phyloP scores from a whole-genome alignment of 345 rosid genomes.

The Erysimum cheiranthoides region DNA sequence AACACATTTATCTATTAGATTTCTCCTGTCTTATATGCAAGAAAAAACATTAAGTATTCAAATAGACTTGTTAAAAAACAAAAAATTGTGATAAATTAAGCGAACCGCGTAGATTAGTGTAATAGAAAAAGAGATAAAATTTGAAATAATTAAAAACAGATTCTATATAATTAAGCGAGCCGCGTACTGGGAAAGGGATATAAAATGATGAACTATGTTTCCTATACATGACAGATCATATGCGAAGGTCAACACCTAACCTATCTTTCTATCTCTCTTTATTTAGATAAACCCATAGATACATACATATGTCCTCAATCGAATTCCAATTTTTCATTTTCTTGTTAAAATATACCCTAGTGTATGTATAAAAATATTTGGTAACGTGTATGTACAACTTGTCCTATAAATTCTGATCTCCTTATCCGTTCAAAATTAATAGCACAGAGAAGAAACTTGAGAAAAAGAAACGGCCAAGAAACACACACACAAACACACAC shows the following conservation, averaged over 20 bases:
- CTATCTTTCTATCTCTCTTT: constrained; percentile 4
- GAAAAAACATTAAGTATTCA: background rate
- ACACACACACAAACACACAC: background rate
- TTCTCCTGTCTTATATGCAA: constrained; percentile 23
- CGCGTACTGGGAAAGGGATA: background rate
- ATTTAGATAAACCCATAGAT: constrained; percentile 1
- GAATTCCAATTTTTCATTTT: background rate
- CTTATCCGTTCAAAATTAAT: background rate
- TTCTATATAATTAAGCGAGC: background rate
- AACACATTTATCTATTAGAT: constrained; percentile 19
- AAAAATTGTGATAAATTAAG: background rate
- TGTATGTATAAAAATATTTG: constrained; percentile 6
- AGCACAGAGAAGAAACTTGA: constrained; percentile 16
- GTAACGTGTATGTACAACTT: background rate
- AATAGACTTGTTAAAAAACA: background rate
- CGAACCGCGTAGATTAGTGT: constrained; percentile 5
- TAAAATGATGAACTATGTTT: background rate
- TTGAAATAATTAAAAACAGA: background rate
- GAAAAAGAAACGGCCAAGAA: background rate
- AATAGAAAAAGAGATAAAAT: background rate
- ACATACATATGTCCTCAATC: constrained; percentile 23
- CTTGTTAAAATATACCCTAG: background rate
- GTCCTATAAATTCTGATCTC: constrained; percentile 21
- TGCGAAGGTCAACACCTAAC: constrained; percentile 37
- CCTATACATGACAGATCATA: constrained; percentile 30